Evolutionary conservation across 768 basidiomycete species (phyloP), one percentile per base, ranked within the genome.

Genomic region (Kwoniella mangroviensis): DNA sequence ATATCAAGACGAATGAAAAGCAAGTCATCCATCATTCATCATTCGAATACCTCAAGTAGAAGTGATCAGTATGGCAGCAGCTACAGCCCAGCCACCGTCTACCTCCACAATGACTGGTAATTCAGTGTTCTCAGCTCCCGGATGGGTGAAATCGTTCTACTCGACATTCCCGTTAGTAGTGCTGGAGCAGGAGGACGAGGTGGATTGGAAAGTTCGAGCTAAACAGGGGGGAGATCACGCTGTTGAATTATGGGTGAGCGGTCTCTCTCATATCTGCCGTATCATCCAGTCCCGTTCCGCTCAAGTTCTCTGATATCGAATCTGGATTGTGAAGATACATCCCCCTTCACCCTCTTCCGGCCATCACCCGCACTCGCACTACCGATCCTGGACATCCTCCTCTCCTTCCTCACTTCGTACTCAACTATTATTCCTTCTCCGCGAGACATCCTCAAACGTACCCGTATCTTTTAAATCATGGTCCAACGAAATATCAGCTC

Each of bases 381-480:
- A 67, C 19, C 66, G 72, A 4, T 40, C 69, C 19, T 81, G 79
- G 79, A 69, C 75, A 2, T 79, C 79, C 1, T 52, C 69, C 2
- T 68, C 68, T 19, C 75, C 79, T 15, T 51, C 65, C 3, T 79
- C 72, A 9, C 65, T 81, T 10, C 66, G 78, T 7, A 63, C 70
- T 7, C 79, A 81, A 58, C 73, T 81, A 1, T 58, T 81, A 34
- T 75, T 81, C 68, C 63, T 79, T 12, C 69, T 79, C 15, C 69
- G 76, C 15, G 68, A 69, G 26, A 64, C 71, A 4, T 53, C 69
- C 2, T 58, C 73, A 7, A 17, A 26, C 11, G 73, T 73, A 0
- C 58, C 56, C 11, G 75, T 78, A n/a, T 12, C 42, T 3, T 80
- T 80, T 63, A 49, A 65, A 62, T 60, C 65, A 13, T 80, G 77